Percentiles rank a stretch among this genome's conserved stretches.
Conservation (phyloP, 768 basidiomycete genomes). For the Collybia sp. region DNA sequence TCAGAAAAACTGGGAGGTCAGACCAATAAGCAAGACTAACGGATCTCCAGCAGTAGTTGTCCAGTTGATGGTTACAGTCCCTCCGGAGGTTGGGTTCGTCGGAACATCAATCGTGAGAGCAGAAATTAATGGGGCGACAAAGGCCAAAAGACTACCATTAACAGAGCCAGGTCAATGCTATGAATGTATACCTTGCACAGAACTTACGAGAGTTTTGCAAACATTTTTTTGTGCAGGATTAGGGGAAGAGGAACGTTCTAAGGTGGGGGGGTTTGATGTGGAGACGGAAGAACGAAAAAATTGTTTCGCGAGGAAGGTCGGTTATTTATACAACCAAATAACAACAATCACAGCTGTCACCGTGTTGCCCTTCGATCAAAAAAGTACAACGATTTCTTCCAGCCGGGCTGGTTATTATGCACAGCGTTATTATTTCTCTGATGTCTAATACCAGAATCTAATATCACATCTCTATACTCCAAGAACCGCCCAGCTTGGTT, state of each 20-base stretch:
- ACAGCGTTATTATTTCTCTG: no score
- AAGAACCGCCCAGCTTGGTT: background rate
- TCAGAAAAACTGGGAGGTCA: background rate
- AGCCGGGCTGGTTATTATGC: no score
- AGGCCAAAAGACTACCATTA: slow-evolving; percentile 30
- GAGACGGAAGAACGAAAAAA: slow-evolving; percentile 7
- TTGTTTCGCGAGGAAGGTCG: background rate
- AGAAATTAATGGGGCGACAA: slow-evolving; percentile 42
- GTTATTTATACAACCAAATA: slow-evolving; percentile 24
- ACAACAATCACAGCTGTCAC: slow-evolving; percentile 4
- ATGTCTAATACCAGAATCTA: no score
- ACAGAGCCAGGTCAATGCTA: background rate
- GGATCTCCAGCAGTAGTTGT: slow-evolving; percentile 35
- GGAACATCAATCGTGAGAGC: slow-evolving; percentile 41
- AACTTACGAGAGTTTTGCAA: slow-evolving; percentile 42
- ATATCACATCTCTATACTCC: no score
- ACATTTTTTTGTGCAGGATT: slow-evolving; percentile 35
- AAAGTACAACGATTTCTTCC: background rate
- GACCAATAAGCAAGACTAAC: slow-evolving; percentile 17
- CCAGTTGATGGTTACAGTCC: slow-evolving; percentile 43
- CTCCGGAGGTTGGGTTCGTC: slow-evolving; percentile 23
- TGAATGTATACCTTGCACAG: background rate
- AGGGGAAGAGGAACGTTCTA: slow-evolving; percentile 14
- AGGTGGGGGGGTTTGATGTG: slow-evolving; percentile 10
- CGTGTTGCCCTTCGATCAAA: background rate